Evolutionary conservation across 1,284 basidiomycete genomes (phyloP).

Genomic region (Coniferiporia sulphurascens): DNA sequence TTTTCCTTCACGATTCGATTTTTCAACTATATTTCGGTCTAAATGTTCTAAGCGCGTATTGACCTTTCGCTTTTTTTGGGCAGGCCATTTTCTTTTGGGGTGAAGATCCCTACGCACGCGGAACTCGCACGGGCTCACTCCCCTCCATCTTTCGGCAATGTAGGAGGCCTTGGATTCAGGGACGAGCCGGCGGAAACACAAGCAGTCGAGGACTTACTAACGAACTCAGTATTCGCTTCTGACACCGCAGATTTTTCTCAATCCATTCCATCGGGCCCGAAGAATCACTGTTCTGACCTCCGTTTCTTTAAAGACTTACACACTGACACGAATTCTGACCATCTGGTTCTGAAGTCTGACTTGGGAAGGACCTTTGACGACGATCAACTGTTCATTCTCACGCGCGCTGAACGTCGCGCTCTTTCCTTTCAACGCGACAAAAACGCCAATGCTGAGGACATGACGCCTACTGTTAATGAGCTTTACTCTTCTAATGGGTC

Average conservation of each 20-base stretch:
- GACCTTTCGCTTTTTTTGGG: background rate
- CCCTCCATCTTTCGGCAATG: background rate
- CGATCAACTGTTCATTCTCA: constrained; percentile 1
- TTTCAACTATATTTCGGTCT: background rate
- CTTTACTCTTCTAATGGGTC: background rate
- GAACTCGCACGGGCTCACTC: constrained; percentile 32
- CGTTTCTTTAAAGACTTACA: constrained; percentile 1
- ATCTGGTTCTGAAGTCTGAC: background rate
- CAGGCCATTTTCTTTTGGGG: constrained; percentile 42
- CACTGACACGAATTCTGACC: background rate
- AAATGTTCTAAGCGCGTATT: background rate
- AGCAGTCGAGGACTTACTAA: background rate
- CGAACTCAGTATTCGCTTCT: background rate
- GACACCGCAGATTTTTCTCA: background rate
- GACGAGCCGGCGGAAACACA: background rate
- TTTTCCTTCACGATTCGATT: constrained; percentile 1
- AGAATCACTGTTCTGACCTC: background rate
- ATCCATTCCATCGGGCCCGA: background rate
- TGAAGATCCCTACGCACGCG: constrained; percentile 42
- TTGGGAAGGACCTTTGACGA: constrained; percentile 2
- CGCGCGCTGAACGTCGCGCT: constrained; percentile 4
- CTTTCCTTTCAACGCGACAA: background rate
- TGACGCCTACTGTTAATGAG: background rate
- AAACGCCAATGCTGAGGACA: background rate
- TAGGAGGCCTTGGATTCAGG: background rate